Base-by-base conservation (phyloP, 2,329 filamentous ascomycete species). In the Neurospora sp. region DNA sequence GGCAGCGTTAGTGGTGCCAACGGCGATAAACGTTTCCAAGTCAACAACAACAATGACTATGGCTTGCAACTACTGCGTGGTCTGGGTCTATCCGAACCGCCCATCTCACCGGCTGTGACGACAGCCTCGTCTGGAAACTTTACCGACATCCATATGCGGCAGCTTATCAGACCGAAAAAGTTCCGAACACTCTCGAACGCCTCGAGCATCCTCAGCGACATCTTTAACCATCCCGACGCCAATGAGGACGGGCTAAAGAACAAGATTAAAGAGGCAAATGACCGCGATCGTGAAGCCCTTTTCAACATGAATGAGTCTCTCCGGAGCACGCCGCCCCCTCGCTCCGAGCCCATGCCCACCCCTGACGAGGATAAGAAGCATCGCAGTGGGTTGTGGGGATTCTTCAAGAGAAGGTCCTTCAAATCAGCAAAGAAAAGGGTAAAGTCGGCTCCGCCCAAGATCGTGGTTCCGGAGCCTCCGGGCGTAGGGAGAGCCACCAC, bases 301-400 rank as follows among this genome's bases (percentile, higher is more conserved):
- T 17, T 17, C 4, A 78, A 78, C 5, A 76, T 86, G 67, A 78
- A 82, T 58, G 81, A 84, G n/a, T 87, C 87, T 71, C 75, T 88
- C 66, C 82, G 79, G 69, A 83, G 81, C 58, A 81, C 81, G 28
- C 79, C 82, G 36, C 85, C 85, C 0, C 85, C 85, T 6, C 78
- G 82, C 1, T 28, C 23, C 15, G 23, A 58, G 6, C 6, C 46
- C 4, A 7, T 33, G 23, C 46, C 7, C 7, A 17, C 52, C 7
- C 28, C 8, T 8, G 23, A 62, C 23, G 2, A 58, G 15, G 46
- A 62, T 28, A 62, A 62, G 28, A 62, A 33, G 10, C 52, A 62
- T 62, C 23, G 52, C 28, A 17, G 52, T 36, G 52, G 52, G 15
- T 15, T 62, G 4, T 62, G 52, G 52, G 23, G 52, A 33, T 4